Base-by-base conservation (phyloP, 768 basidiomycete species). In the Suillus decipiens region DNA sequence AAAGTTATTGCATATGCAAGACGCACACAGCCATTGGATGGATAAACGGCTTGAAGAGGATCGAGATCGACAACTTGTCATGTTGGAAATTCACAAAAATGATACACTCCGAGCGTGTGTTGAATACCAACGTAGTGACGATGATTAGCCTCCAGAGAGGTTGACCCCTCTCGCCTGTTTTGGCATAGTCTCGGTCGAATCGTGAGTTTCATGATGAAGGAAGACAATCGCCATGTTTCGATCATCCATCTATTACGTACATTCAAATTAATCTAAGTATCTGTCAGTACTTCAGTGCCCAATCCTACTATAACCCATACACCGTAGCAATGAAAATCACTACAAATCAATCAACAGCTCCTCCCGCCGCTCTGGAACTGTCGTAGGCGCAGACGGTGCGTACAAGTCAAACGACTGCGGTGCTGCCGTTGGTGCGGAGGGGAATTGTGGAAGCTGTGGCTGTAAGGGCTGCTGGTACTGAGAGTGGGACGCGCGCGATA, bases 291-390 rank as follows among this genome's bases (percentile, higher is more conserved):
- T 17, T 28, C 15, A 24, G 37, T 15, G 15, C 15, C 24, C 37
- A 1, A 37, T 31, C 28, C 28, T 51, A 28, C 50, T 5, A 22
- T 55, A 15, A 55, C 37, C 31, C 24, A 41, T n/a, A 41, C 37
- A 57, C 56, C 1, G 14, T 15, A 36, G 10, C 14, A 41, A 56
- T 9, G 17, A 28, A 28, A 34, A n/a, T 7, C 24, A 57, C 39
- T 64, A 79, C 56, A 83, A 58, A 41, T 83, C 81, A 64, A 83
- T 83, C 74, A 83, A 68, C 67, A 80, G 66, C 55, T 80, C 81
- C 62, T 91, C 89, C 76, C 88, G 84, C 70, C 89, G 84, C 64
- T 89, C 87, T 42, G 79, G 78, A n/a, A 83, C 72, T 7, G 77
- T 81, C 43, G 77, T 72, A 5, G 84, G 80, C 53, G 77, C 77